phyloP scores from a whole-genome alignment of 2,329 filamentous ascomycete genomes.

The Karstenula rhodostoma region DNA sequence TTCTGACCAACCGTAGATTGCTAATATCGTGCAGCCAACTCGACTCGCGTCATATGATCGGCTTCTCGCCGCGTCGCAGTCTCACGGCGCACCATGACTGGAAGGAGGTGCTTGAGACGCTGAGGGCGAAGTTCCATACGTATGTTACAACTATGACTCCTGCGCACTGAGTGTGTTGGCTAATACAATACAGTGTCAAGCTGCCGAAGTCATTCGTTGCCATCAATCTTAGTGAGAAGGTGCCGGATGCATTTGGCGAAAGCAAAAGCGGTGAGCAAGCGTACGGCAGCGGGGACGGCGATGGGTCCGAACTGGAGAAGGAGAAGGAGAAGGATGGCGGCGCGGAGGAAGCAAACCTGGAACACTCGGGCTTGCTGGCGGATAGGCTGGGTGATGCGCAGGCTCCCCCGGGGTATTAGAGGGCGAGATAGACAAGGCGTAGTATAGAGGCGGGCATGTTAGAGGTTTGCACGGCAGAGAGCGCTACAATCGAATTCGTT shows the following conservation, averaged over 20 bases:
- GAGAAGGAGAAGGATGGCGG: neutral
- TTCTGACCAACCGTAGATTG: neutral
- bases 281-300: conserved; percentile 26
- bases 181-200: conserved; percentile 51
- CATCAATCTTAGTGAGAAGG: conserved; percentile 59
- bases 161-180: neutral
- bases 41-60: conserved; percentile 95
- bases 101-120: conserved; percentile 95
- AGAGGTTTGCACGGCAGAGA: no score
- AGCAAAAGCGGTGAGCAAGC: conserved; percentile 27
- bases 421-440: no score
- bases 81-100: conserved; percentile 92
- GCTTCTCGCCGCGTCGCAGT: conserved; percentile 87
- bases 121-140: conserved; percentile 95
- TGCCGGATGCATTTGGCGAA: conserved; percentile 54
- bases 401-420: neutral
- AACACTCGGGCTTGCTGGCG: neutral
- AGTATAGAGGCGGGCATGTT: no score
- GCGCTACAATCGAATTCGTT: no score
- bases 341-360: neutral
- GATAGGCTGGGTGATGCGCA: neutral
- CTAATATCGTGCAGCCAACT: conserved; percentile 65
- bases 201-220: conserved; percentile 61
- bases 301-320: conserved; percentile 6
- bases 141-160: conserved; percentile 57